Evolutionary conservation across 2,329 filamentous ascomycete species (phyloP).

Genomic region (Nannizzia gypsea): DNA sequence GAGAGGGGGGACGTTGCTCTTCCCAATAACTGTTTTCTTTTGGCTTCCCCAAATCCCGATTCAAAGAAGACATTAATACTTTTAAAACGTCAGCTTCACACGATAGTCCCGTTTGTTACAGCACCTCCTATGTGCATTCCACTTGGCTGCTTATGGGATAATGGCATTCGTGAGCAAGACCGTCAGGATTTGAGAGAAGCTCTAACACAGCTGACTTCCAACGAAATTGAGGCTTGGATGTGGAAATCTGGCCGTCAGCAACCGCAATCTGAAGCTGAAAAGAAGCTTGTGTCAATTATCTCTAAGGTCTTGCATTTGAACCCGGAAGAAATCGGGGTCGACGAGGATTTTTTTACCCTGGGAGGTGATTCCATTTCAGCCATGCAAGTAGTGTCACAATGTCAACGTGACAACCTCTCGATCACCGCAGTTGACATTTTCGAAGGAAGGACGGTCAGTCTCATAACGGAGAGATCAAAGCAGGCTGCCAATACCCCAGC

Average conservation of each 20-base stretch:
- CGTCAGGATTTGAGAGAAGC: background rate
- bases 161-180: background rate
- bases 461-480: background rate
- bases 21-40: background rate
- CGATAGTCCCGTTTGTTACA: background rate
- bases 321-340: slow-evolving; percentile 20
- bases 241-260: background rate
- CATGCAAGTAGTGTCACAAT: slow-evolving; percentile 21
- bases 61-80: background rate
- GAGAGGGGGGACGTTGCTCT: background rate
- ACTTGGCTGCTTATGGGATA: background rate
- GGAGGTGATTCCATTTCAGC: slow-evolving; percentile 32
- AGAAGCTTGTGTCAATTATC: background rate
- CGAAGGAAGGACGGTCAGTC: slow-evolving; percentile 7
- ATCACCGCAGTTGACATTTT: slow-evolving; percentile 10
- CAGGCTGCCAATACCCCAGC: background rate
- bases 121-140: background rate
- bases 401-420: slow-evolving; percentile 6
- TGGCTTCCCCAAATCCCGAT: background rate
- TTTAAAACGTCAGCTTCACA: background rate
- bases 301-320: slow-evolving; percentile 4
- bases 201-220: background rate
- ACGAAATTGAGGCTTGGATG: slow-evolving; percentile 3
- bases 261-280: background rate
- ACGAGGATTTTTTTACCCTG: slow-evolving; percentile 8